A percentile compares a stretch with the other conserved stretches of the same genome.
Evolutionary conservation across 1,139 yeast species (phyloP).

Genomic region (Nakaseomyces delphensis): DNA sequence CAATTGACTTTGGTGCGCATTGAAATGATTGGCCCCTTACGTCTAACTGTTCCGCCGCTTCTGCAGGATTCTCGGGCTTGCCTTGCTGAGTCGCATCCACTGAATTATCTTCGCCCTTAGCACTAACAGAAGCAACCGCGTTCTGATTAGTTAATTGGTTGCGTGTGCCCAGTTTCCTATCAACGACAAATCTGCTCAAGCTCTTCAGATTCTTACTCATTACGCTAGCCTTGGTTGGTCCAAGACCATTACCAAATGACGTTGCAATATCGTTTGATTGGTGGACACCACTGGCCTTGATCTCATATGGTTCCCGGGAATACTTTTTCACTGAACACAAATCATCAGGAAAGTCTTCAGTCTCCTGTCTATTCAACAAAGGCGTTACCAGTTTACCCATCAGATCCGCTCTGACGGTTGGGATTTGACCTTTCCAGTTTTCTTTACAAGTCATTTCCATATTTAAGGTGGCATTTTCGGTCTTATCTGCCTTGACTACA

Average conservation of each 20-base stretch:
- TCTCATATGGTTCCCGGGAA: constrained; percentile 26
- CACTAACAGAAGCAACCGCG: not conserved
- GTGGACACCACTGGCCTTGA: constrained; percentile 33
- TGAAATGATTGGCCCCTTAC: not conserved
- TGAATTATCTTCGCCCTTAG: constrained; percentile 6
- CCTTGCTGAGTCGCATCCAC: constrained; percentile 5
- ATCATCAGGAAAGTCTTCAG: constrained; percentile 31
- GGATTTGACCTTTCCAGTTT: not conserved
- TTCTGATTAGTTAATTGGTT: constrained; percentile 3
- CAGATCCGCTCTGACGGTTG: constrained; percentile 5
- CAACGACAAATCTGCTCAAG: constrained; percentile 29
- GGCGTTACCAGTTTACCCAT: constrained; percentile 6
- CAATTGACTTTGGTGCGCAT: not conserved
- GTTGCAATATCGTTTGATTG: constrained; percentile 30
- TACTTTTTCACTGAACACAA: constrained; percentile 21
- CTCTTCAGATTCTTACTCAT: constrained; percentile 27
- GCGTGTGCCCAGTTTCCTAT: constrained; percentile 22
- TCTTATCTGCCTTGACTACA: constrained; percentile 4
- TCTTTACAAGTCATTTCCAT: not conserved
- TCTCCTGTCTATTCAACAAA: constrained; percentile 26
- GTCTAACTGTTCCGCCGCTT: not conserved
- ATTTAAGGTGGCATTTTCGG: not conserved
- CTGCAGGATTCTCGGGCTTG: constrained; percentile 4
- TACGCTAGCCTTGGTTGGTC: constrained; percentile 31
- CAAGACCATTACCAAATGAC: constrained; percentile 31